Evolutionary conservation across 83 land plant species (phyloP).

Genomic region (Isoetes engelmannii): DNA sequence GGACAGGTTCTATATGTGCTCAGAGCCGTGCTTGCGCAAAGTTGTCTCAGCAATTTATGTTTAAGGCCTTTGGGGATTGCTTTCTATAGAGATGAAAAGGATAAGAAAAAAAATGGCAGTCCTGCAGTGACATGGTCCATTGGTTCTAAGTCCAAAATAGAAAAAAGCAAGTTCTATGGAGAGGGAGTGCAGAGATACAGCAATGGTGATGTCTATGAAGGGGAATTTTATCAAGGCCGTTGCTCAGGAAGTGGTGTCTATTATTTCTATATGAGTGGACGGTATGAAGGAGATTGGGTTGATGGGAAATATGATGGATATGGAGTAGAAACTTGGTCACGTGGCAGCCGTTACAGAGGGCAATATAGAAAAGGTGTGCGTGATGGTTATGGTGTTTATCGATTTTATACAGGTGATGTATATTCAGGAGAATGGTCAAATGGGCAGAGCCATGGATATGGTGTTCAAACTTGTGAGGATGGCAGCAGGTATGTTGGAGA

Average conservation of each 20-base stretch:
- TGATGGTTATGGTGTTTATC: slow-evolving; percentile 75
- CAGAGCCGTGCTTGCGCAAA: slow-evolving; percentile 15
- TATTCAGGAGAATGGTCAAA: slow-evolving; percentile 87
- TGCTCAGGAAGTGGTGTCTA: slow-evolving; percentile 82
- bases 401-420: slow-evolving; percentile 77
- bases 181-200: slow-evolving; percentile 51
- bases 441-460: slow-evolving; percentile 88
- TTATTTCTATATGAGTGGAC: slow-evolving; percentile 70
- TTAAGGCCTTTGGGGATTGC: slow-evolving; percentile 19
- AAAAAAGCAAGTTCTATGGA: slow-evolving; percentile 32
- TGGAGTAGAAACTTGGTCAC: slow-evolving; percentile 92
- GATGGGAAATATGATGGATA: slow-evolving; percentile 86
- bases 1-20: slow-evolving; percentile 10
- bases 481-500: slow-evolving; percentile 81
- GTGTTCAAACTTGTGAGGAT: slow-evolving; percentile 82
- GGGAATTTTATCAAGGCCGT: slow-evolving; percentile 70
- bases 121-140: slow-evolving; percentile 43
- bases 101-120: slow-evolving; percentile 7
- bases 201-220: slow-evolving; percentile 82
- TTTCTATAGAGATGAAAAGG: slow-evolving; percentile 23
- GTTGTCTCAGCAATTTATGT: slow-evolving; percentile 15
- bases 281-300: slow-evolving; percentile 91
- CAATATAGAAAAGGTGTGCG: slow-evolving; percentile 75
- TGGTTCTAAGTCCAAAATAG: slow-evolving; percentile 32
- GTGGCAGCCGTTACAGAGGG: slow-evolving; percentile 81